Conservation (phyloP, 192 early-diverging fungal species). For the Lobulomyces angularis region DNA sequence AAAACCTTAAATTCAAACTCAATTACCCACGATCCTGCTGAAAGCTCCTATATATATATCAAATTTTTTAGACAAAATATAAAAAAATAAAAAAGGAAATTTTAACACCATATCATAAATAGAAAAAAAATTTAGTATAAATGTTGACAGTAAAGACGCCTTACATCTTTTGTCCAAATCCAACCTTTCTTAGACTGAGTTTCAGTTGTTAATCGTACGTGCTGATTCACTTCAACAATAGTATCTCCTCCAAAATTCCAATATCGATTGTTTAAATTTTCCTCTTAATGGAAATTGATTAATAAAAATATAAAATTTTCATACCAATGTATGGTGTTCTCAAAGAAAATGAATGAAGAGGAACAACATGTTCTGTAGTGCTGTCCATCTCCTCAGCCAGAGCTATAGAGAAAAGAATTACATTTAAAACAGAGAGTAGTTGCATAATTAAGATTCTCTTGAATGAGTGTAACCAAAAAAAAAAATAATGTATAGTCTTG, state of each 20-base stretch:
- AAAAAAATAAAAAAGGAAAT: not conserved
- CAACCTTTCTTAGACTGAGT: slow-evolving; percentile 64
- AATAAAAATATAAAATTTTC: slow-evolving; percentile 3
- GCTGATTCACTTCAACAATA: slow-evolving; percentile 72
- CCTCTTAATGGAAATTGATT: slow-evolving; percentile 3
- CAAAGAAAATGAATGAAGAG: slow-evolving; percentile 34
- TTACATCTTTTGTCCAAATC: slow-evolving; percentile 54
- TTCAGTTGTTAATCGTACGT: slow-evolving; percentile 79
- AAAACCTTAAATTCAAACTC: slow-evolving; percentile 92
- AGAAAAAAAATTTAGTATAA: not conserved
- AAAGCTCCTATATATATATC: slow-evolving; percentile 47
- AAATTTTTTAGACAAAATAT: not conserved
- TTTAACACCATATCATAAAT: not conserved
- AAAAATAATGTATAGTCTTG: no score
- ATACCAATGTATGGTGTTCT: slow-evolving; percentile 46
- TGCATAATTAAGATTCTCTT: no score
- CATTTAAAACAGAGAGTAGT: no score
- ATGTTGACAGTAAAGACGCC: slow-evolving; percentile 1
- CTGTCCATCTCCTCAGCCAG: no score
- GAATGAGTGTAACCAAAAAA: no score
- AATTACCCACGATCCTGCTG: slow-evolving; percentile 55
- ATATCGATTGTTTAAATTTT: slow-evolving; percentile 31
- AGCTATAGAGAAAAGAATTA: no score
- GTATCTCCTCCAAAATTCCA: slow-evolving; percentile 92
- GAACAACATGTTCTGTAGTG: slow-evolving; percentile 8